Percentiles rank a stretch among this genome's conserved stretches.
Conservation (phyloP, 768 basidiomycete genomes). For the Rubroboletus pulcherrimus region DNA sequence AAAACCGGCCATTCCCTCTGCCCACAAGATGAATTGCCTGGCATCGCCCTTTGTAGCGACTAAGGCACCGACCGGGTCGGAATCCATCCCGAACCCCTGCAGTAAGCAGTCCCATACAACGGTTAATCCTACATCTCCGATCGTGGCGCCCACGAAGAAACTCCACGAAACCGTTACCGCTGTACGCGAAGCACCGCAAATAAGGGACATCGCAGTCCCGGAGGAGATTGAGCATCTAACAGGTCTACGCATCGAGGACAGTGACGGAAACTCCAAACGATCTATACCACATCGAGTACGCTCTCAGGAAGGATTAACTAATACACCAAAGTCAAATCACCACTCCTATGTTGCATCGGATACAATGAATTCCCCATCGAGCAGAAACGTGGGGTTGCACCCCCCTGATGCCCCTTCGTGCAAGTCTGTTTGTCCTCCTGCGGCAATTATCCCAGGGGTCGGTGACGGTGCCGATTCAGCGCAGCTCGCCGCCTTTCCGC, state of each 20-base stretch:
- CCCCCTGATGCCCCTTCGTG: not conserved
- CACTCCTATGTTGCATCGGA: conserved; percentile 1
- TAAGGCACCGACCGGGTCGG: not conserved
- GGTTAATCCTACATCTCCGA: not conserved
- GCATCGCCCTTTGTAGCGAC: conserved; percentile 15
- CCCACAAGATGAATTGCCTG: conserved; percentile 6
- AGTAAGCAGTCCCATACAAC: not conserved
- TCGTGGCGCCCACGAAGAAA: not conserved
- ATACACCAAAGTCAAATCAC: conserved; percentile 2
- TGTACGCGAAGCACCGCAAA: not conserved
- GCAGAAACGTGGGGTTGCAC: conserved; percentile 7
- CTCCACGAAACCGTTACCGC: not conserved
- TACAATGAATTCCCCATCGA: conserved; percentile 3
- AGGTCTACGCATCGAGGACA: not conserved
- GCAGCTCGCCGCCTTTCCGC: conserved; percentile 1
- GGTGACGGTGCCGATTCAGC: not conserved
- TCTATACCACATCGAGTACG: not conserved
- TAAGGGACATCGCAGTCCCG: not conserved
- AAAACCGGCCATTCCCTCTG: not conserved
- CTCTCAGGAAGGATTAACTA: not conserved
- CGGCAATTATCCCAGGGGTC: not conserved
- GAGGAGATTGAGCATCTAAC: not conserved
- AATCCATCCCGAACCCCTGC: not conserved
- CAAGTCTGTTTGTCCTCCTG: not conserved
- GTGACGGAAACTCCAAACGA: not conserved